A percentile compares a stretch with the other conserved stretches of the same genome.
Evolutionary conservation across 257 asterid species (phyloP).

Genomic region (Nicotiana benthamiana): DNA sequence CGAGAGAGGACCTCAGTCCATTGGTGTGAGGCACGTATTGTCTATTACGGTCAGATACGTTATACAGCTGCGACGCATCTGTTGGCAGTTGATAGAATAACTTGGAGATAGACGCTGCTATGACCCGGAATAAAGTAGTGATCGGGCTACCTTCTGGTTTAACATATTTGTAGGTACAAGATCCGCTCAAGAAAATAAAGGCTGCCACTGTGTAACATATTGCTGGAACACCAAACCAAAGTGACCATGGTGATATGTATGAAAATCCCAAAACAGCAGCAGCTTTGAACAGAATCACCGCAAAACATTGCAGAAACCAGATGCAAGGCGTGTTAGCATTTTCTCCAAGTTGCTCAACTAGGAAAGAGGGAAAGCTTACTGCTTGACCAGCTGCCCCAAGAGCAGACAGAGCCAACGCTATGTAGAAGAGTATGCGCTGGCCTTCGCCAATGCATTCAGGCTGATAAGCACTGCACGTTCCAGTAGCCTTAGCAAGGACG

Average conservation of each 20-base stretch:
- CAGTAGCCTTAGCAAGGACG: conserved; percentile 29
- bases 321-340: background rate
- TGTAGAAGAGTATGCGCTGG: conserved; percentile 40
- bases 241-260: conserved; percentile 41
- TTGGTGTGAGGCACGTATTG: background rate
- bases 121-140: conserved; percentile 33
- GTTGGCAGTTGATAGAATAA: conserved; percentile 14
- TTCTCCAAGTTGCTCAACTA: conserved; percentile 13
- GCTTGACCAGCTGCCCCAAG: conserved; percentile 31
- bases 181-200: conserved; percentile 24
- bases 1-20: conserved; percentile 6
- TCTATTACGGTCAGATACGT: background rate
- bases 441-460: conserved; percentile 36
- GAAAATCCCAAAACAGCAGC: conserved; percentile 37
- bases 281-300: background rate
- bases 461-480: conserved; percentile 34
- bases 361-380: conserved; percentile 23
- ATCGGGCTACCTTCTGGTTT: conserved; percentile 30
- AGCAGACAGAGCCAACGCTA: conserved; percentile 35
- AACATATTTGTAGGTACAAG: background rate
- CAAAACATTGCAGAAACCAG: background rate
- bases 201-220: conserved; percentile 29
- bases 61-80: conserved; percentile 2
- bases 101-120: conserved; percentile 35
- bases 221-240: conserved; percentile 48